Evolutionary conservation across 2,329 filamentous ascomycete genomes (phyloP), one percentile per base, ranked within the genome.

Genomic region (Myriosclerotinia duriaeana): DNA sequence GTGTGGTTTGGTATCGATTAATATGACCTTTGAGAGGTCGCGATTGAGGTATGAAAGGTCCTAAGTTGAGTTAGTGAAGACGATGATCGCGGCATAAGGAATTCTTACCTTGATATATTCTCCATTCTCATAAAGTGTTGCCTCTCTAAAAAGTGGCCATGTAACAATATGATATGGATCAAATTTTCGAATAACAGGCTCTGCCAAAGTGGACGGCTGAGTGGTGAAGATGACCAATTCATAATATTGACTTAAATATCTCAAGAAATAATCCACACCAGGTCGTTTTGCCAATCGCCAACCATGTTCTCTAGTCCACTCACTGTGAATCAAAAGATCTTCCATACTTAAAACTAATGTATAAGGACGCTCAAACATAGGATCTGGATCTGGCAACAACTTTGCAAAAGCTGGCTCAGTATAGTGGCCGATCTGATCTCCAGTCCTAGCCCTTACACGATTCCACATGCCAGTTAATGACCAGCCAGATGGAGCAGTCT

Each of bases 31-130:
- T 71, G 91, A 95, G 44, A 97, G 85, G 75, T 97, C 93, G 67
- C 95, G 91, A 82, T 99, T 99, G 59, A 99, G 87, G 80, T 97
- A 98, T 2, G 93, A 93, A n/a, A 99, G 87, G 77, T 99, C 95
- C 92, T 96, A 73, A 12, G 17, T 26, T 26, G 48, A 50, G 56
- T 78, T 67, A 78, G 75, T 64, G 58, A 38, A 17, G 17, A 20
- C 38, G 50, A 30, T 64, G 61, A 50, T 50, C 34, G 3, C 20
- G 5, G 15, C 15, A 20, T 55, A 48, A 7, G 54, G 6, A 48
- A 69, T 70, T 70, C 80, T 71, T 80, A 93, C 92, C 88, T 99
- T 99, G 79, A 99, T 86, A 75, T 98, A 93, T 79, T 97, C 91
- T 71, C 95, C 95, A 71, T 96, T 90, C 79, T 97, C 90, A 78